A percentile compares a stretch with the other conserved stretches of the same genome.
Conservation (phyloP, 1,139 yeast genomes). For the Diutina neorugosa region DNA sequence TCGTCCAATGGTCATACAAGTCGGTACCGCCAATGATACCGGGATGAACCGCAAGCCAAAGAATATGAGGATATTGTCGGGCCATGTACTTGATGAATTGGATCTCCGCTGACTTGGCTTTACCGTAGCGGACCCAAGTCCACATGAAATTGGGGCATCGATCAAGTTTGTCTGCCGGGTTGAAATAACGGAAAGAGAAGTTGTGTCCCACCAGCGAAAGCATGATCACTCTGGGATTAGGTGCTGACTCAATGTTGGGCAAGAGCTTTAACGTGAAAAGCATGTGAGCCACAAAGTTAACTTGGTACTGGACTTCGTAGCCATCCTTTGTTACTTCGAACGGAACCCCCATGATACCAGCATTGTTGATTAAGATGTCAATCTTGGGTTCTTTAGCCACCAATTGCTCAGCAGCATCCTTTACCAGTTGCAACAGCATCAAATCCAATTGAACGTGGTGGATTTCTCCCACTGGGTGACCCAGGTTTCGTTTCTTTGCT, state of each 20-base stretch:
- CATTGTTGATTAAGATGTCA: conserved; percentile 28
- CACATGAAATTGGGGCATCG: conserved; percentile 14
- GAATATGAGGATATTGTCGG: conserved; percentile 18
- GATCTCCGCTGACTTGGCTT: conserved; percentile 23
- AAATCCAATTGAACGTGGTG: conserved; percentile 22
- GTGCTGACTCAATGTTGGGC: conserved; percentile 16
- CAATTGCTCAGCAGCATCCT: conserved; percentile 18
- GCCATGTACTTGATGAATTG: conserved; percentile 20
- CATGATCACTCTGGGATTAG: conserved; percentile 20
- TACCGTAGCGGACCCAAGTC: conserved; percentile 25
- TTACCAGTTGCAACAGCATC: conserved; percentile 19
- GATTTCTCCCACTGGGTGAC: conserved; percentile 19
- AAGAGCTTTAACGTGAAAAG: conserved; percentile 21
- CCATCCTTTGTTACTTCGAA: conserved; percentile 24
- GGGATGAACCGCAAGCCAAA: conserved; percentile 27
- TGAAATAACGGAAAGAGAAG: conserved; percentile 13
- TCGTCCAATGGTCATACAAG: conserved; percentile 21
- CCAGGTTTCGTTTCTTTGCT: conserved; percentile 26
- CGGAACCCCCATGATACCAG: conserved; percentile 32
- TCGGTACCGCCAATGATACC: conserved; percentile 26
- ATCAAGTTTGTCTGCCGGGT: conserved; percentile 13
- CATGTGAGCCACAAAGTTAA: conserved; percentile 24
- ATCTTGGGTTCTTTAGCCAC: conserved; percentile 16
- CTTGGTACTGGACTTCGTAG: conserved; percentile 31
- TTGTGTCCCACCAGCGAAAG: conserved; percentile 26